Conservation (phyloP, 2,329 filamentous ascomycete species). For the Mollisiaceae sp. region DNA sequence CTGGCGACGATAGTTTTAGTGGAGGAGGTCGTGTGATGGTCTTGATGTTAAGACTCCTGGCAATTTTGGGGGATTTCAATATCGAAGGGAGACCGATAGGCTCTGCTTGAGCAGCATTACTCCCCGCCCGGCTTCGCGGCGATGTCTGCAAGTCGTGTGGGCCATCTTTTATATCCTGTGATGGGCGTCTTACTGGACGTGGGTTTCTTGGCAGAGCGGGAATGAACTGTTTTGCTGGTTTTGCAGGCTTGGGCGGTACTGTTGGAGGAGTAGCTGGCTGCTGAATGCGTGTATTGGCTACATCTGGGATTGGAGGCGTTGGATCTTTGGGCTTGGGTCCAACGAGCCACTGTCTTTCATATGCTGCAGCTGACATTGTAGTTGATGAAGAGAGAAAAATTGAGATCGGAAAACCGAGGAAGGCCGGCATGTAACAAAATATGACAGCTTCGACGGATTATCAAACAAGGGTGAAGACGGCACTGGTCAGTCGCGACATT, state of each 20-base stretch:
- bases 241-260: background rate
- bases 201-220: background rate
- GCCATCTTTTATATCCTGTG: background rate
- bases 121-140: background rate
- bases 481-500: conserved; percentile 1
- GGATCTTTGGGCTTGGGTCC: background rate
- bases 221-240: background rate
- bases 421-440: background rate
- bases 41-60: background rate
- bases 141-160: background rate
- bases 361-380: conserved; percentile 1
- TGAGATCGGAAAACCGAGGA: background rate
- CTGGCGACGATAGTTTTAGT: background rate
- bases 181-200: background rate
- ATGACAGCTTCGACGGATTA: background rate
- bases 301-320: background rate
- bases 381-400: background rate
- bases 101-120: background rate
- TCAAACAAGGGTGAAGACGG: conserved; percentile 7
- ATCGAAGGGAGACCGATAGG: background rate
- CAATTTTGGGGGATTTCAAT: background rate
- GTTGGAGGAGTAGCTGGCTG: background rate
- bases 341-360: background rate
- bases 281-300: background rate
- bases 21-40: background rate